Conservation (phyloP, 768 basidiomycete species). For the Russula griseocarnosa region DNA sequence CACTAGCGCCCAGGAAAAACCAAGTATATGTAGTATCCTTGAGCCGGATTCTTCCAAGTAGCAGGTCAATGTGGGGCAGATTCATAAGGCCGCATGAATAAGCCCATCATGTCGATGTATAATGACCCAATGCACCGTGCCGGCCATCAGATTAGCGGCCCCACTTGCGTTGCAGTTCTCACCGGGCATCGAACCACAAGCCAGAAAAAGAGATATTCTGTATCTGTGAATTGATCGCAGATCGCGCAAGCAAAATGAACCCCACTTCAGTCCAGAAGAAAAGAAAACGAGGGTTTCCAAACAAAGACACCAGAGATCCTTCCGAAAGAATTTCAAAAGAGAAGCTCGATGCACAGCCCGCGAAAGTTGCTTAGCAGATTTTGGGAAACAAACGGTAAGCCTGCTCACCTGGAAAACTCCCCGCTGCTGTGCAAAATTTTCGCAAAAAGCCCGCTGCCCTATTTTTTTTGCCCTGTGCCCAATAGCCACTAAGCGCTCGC, state of each 20-base stretch:
- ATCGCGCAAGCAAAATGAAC: neutral
- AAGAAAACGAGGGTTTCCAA: neutral
- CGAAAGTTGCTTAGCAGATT: neutral
- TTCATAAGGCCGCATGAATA: conserved; percentile 17
- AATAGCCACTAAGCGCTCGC: neutral
- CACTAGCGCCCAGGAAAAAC: neutral
- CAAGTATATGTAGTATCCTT: neutral
- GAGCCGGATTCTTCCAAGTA: neutral
- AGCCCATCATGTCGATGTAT: neutral
- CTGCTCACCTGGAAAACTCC: neutral
- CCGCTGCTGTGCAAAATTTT: neutral
- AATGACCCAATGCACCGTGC: neutral
- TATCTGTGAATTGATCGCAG: neutral
- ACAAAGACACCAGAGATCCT: conserved; percentile 1
- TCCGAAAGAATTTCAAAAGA: conserved; percentile 14
- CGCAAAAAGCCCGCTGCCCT: neutral
- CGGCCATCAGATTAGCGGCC: conserved; percentile 16
- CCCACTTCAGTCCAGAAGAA: neutral
- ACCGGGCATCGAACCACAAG: neutral
- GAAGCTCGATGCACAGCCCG: conserved; percentile 3
- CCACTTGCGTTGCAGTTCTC: neutral
- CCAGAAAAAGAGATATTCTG: neutral
- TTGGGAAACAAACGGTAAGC: neutral
- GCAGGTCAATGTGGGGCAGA: neutral
- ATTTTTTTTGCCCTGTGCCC: conserved; percentile 10